Evolutionary conservation across 192 early-diverging fungal species (phyloP), one percentile per base, ranked within the genome.

Genomic region (Backusella parvicylindrica): DNA sequence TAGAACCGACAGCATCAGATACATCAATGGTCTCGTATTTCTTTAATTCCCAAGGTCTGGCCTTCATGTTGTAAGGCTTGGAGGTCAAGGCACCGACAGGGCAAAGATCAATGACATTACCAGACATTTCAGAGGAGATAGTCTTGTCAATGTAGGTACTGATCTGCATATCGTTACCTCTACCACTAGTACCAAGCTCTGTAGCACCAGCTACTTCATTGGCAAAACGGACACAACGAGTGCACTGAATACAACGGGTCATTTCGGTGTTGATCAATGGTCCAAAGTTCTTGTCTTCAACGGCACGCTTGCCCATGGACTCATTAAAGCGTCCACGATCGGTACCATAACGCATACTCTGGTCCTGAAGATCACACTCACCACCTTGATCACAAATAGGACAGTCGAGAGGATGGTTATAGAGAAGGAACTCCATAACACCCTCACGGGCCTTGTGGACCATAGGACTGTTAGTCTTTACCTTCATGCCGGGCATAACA

Each of bases 161-260:
- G 77, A 99, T 98, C 86, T 99, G 95, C 94, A 98, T 96, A 80
- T 97, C 94, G 81, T 96, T 97, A 78, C 98, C 98, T 56, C 98
- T 87, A 23, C 98, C 98, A 53, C 91, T 91, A 13, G 98, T 97
- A 69, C 98, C 98, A 63, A 99, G 90, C 81, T 98, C 98, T 71
- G 89, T 88, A 31, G 94, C 94, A 33, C 98, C 98, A 32, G 96
- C 98, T 67, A 99, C 93, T 84, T 99, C 98, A 85, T 97, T 99
- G 43, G 97, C 92, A 64, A 99, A 99, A 72, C 98, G 92, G 68
- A 99, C 98, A 75, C 98, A 99, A 49, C 98, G 93, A 26, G 98
- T 99, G 89, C 98, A 99, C 78, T 99, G 98, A 84, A 99, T 99
- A 88, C 98, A 99, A 64, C 98, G 91, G 37, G 93, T 99, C 98